Base-by-base conservation (phyloP, 805 yeast genomes). In the Barnettozyma wickerhamii region DNA sequence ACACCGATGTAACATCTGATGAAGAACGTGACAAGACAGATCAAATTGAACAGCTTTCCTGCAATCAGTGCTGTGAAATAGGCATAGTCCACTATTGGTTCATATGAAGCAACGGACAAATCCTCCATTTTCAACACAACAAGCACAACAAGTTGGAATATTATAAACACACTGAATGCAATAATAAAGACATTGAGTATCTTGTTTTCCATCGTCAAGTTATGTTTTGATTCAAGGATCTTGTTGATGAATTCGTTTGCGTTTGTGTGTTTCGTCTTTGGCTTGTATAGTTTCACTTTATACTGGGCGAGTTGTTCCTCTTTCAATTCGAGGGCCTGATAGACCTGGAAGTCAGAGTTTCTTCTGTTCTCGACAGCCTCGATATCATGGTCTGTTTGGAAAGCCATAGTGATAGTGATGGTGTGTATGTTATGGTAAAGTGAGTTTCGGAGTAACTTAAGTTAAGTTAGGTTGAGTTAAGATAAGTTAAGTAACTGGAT, bases 1-100 rank as follows among this genome's bases (percentile, higher is more conserved):
- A 38, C n/a, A 14, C 42, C 42, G 7, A 38, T 30, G 19, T 38
- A 38, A 15, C 42, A 38, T 15, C 42, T 33, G n/a, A 38, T 9
- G 17, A 23, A 21, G 26, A 38, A 38, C 3, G 20, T 38, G 1
- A 21, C 12, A 12, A 38, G 12, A 10, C 30, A 38, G 6, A 38
- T 19, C 13, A 38, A 7, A 19, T 38, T 38, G n/a, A 38, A 14
- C 4, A 38, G 9, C n/a, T 38, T 38, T 4, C 37, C 42, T 10
- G 20, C 10, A 5, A 28, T 14, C 5, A 38, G 12, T 7, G 29
- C 34, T 6, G 15, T 10, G 19, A 33, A 23, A 17, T 38, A 38
- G 10, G 28, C 29, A 21, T 38, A 33, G 21, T 38, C 14, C n/a
- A 33, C 19, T 13, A 28, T 9, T 20, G 27, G 17, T 4, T 12